phyloP scores from a whole-genome alignment of 139 green algal genomes.

The Raphidocelis subcapitata region DNA sequence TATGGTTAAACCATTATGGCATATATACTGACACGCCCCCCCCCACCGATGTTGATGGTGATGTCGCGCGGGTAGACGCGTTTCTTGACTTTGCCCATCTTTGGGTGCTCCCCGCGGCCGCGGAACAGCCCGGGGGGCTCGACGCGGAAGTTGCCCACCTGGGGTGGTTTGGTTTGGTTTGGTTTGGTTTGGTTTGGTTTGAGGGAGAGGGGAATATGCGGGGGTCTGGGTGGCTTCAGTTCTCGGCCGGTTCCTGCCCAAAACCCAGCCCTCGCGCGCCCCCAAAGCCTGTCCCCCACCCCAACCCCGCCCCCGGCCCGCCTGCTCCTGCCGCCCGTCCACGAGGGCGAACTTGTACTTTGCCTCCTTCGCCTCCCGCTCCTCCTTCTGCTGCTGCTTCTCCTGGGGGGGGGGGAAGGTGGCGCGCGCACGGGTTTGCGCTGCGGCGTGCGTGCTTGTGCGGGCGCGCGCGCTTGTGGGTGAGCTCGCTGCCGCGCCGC shows the following conservation, averaged over 20 bases:
- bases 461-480: too few relatives aligned
- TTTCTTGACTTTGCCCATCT: slow-evolving; percentile 97
- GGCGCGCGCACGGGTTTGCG: neutral
- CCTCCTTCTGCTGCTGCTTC: slow-evolving; percentile 82
- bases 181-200: too few relatives aligned
- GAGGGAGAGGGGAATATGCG: too few relatives aligned
- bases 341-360: slow-evolving; percentile 92
- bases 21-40: too few relatives aligned
- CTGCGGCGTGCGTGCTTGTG: too few relatives aligned
- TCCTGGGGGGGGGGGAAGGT: slow-evolving; percentile 59
- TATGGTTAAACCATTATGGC: neutral
- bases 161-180: too few relatives aligned
- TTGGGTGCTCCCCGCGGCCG: slow-evolving; percentile 96
- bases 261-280: too few relatives aligned
- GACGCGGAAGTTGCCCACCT: slow-evolving; percentile 99
- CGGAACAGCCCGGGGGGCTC: slow-evolving; percentile 98
- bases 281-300: too few relatives aligned
- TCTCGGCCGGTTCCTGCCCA: too few relatives aligned
- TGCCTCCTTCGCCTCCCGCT: slow-evolving; percentile 81
- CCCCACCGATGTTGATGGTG: slow-evolving; percentile 92
- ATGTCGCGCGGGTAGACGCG: slow-evolving; percentile 96
- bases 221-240: too few relatives aligned
- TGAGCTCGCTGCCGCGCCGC: too few relatives aligned
- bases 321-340: slow-evolving; percentile 86
- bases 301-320: too few relatives aligned